Evolutionary conservation across 1,284 basidiomycete species (phyloP).

Genomic region (Ceratobasidium sp.): DNA sequence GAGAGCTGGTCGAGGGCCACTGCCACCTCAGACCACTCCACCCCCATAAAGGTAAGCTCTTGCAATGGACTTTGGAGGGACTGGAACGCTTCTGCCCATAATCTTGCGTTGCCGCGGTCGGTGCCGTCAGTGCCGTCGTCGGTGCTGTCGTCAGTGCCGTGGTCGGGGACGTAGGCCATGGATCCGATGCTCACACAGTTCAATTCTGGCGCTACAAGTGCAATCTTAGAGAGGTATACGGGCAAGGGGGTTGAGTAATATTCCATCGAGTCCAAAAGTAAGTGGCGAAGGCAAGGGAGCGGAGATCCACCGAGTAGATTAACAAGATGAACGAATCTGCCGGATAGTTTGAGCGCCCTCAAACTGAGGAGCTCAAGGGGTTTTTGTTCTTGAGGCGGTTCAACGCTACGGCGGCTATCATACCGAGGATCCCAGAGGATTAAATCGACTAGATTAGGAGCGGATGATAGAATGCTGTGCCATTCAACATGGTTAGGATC

Average conservation of each 20-base stretch:
- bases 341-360: constrained; percentile 6
- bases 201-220: too few relatives aligned
- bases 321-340: background rate
- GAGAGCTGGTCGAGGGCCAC: background rate
- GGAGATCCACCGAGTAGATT: background rate
- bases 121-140: too few relatives aligned
- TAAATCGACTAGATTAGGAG: constrained; percentile 12
- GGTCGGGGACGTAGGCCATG: too few relatives aligned
- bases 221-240: too few relatives aligned
- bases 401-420: too few relatives aligned
- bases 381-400: background rate
- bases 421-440: background rate
- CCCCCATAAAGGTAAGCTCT: background rate
- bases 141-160: too few relatives aligned
- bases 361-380: background rate
- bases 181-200: too few relatives aligned
- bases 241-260: too few relatives aligned
- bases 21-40: constrained; percentile 12
- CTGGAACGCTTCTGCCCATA: constrained; percentile 8
- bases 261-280: background rate
- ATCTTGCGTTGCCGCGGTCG: background rate
- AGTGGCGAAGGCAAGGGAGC: background rate
- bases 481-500: background rate
- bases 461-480: background rate
- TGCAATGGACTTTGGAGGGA: background rate